Evolutionary conservation across 2,329 filamentous ascomycete genomes (phyloP), one percentile per base, ranked within the genome.

Genomic region (Penicillium glabrum): DNA sequence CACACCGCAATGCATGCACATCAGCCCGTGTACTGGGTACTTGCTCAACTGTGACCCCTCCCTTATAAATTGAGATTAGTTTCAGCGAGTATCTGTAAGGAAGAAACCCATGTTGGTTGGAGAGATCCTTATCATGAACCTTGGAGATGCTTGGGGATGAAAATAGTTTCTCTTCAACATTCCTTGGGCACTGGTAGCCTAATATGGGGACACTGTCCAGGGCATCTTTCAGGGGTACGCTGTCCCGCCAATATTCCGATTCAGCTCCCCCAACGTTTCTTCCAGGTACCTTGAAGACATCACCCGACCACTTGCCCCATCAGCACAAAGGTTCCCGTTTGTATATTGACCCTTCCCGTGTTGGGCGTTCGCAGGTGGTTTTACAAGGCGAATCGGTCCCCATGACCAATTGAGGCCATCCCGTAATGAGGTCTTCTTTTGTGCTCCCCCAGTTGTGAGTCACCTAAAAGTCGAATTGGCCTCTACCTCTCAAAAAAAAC

Each of bases 251-350:
- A 16, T 24, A 26, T 47, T 26, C 24, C 13, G 44, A 19, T 14
- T 39, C 11, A 37, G 2, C n/a, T 35, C 21, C 24, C 44, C 27
- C 44, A 9, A 29, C 14, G 46, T 49, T 24, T 49, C 46, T 51
- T 43, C 29, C 13, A 23, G 14, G 23, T 43, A 39, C 48, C 48
- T 43, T 43, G 48, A 53, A 39, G 16, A 45, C 37, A 47, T 58
- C 56, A 58, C 37, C 43, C 51, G 51, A 58, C 43, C 51, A 58
- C 43, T 43, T 56, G 16, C 47, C 48, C 31, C 16, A 26, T 35
- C 46, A 27, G 26, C 23, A 46, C 43, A 21, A 21, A 31, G n/a
- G 45, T 29, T 46, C 19, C 29, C 46, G 19, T 29, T 23, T 16
- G 31, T 31, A 35, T 2, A 19, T 26, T 10, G 24, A 10, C 46